These are phyloP conservation scores for Trifolium subterraneum DNA, from an alignment of 306 rosid species.

Conservation along the genomic window DNA sequence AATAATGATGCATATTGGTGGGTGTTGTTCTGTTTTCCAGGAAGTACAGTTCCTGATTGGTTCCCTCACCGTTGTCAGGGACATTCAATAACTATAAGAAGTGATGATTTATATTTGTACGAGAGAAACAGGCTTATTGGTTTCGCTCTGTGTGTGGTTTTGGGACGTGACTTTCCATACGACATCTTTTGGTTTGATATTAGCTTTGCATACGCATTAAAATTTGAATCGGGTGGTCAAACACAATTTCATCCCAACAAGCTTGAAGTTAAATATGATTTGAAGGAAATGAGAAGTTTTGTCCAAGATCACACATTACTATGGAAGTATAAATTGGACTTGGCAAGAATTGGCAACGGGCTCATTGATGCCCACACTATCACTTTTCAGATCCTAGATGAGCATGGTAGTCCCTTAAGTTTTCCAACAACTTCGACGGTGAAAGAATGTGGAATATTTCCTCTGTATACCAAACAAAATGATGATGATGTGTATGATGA, in stretches of 20 bases:
- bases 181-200: no score
- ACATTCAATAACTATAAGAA: background rate
- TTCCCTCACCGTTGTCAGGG: background rate
- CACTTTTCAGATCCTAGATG: background rate
- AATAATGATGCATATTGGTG: background rate
- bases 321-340: slow-evolving; percentile 15
- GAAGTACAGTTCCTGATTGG: background rate
- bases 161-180: background rate
- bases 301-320: slow-evolving; percentile 32
- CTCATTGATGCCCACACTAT: background rate
- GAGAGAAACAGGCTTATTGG: background rate
- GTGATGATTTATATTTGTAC: background rate
- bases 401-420: no score
- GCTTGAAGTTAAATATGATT: no score
- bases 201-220: background rate
- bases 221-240: slow-evolving; percentile 6
- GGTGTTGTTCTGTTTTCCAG: slow-evolving; percentile 1
- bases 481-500: no score
- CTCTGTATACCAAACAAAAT: no score
- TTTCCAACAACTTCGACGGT: no score
- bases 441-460: no score
- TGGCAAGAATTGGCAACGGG: background rate
- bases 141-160: background rate
- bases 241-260: background rate
- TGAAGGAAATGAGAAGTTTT: no score